phyloP scores from a whole-genome alignment of 129 eudicot species.

The Solidago caesia region DNA sequence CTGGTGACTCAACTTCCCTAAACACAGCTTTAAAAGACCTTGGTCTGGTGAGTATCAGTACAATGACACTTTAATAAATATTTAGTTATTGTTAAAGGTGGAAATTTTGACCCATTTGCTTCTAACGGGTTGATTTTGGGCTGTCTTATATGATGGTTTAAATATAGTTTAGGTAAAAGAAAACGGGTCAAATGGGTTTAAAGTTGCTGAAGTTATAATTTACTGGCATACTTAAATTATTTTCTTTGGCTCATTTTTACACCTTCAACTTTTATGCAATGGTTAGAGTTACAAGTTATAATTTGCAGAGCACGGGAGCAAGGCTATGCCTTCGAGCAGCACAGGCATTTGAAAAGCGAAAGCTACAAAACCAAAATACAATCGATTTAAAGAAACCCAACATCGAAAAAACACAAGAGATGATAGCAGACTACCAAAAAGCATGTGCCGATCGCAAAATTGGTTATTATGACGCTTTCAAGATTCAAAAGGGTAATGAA shows the following conservation, averaged over 20 bases:
- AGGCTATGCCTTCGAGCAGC: slow-evolving; percentile 84
- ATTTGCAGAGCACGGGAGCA: slow-evolving; percentile 64
- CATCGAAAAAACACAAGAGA: slow-evolving; percentile 35
- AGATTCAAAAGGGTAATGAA: too few relatives aligned
- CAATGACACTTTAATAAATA: neutral
- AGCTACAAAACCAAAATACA: slow-evolving; percentile 44
- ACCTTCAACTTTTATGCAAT: neutral
- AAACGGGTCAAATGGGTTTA: neutral
- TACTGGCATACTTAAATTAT: neutral
- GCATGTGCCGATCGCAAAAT: slow-evolving; percentile 44
- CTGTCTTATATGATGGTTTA: neutral
- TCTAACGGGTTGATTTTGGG: neutral
- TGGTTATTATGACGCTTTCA: slow-evolving; percentile 3
- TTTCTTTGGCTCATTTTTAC: too few relatives aligned
- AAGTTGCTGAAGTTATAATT: neutral
- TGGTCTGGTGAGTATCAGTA: slow-evolving; percentile 61
- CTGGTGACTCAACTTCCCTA: slow-evolving; percentile 30
- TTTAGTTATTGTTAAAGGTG: neutral
- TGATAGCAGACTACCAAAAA: slow-evolving; percentile 48
- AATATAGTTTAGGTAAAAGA: neutral
- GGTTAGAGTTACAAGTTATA: slow-evolving; percentile 5
- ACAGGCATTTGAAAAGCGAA: slow-evolving; percentile 75
- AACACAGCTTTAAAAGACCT: slow-evolving; percentile 56
- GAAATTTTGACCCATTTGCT: neutral
- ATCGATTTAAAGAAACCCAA: slow-evolving; percentile 44